A percentile compares a stretch with the other conserved stretches of the same genome.
These are phyloP conservation scores for Aegilops bicornis DNA, from an alignment of 176 grass and related monocot species.

Conservation along the genomic window DNA sequence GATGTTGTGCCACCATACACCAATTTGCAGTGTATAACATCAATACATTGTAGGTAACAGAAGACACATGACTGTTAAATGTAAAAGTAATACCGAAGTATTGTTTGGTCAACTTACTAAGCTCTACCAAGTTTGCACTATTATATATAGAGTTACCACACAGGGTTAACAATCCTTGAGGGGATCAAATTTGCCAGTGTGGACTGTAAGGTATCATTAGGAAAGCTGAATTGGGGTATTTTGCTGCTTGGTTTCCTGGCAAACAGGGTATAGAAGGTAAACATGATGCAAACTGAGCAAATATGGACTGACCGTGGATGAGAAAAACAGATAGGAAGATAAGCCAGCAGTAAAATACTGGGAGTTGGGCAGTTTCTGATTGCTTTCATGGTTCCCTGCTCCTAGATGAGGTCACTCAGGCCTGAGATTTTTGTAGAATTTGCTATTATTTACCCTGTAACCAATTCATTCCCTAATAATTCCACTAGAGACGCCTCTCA, in stretches of 20 bases:
- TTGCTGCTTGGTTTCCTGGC: background rate
- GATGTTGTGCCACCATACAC: background rate
- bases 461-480: slow-evolving; percentile 12
- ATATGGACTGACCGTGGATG: background rate
- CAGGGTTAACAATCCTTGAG: background rate
- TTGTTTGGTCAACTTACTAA: background rate
- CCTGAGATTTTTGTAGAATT: background rate
- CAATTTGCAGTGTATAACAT: background rate
- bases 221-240: background rate
- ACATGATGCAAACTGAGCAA: background rate
- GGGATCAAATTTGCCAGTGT: background rate
- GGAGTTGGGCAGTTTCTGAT: background rate
- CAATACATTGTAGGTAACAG: background rate
- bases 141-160: background rate
- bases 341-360: background rate
- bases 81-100: background rate
- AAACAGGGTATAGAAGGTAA: background rate
- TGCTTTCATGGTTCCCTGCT: background rate
- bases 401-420: background rate
- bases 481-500: background rate
- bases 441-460: background rate
- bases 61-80: background rate
- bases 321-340: background rate
- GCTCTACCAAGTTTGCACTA: background rate
- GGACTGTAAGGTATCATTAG: background rate